Conservation (phyloP, 176 grass and related monocot species). For the Avena insularis region DNA sequence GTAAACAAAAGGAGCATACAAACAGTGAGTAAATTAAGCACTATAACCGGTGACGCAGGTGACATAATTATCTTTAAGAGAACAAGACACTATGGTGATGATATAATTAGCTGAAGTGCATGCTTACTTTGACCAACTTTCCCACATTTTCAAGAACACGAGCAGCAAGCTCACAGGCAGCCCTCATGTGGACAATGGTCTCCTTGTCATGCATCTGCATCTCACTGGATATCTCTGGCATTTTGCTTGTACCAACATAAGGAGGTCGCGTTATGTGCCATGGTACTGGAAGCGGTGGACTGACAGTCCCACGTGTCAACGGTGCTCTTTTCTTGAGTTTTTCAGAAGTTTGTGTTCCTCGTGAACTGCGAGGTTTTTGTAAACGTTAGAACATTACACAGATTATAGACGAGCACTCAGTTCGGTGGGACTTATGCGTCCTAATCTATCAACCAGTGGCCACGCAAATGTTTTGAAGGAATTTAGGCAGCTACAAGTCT, state of each 20-base stretch:
- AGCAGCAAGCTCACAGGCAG: slow-evolving; percentile 82
- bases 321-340: slow-evolving; percentile 64
- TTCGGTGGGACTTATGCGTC: background rate
- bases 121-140: slow-evolving; percentile 83
- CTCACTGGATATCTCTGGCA: slow-evolving; percentile 74
- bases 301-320: slow-evolving; percentile 69
- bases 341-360: slow-evolving; percentile 45
- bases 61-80: slow-evolving; percentile 19
- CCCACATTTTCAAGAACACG: slow-evolving; percentile 83
- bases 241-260: slow-evolving; percentile 60
- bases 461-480: background rate
- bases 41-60: background rate
- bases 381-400: slow-evolving; percentile 26
- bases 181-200: slow-evolving; percentile 76
- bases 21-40: background rate
- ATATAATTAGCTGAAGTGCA: background rate
- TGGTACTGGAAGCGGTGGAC: slow-evolving; percentile 72
- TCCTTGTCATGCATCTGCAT: slow-evolving; percentile 78
- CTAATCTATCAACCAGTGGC: background rate
- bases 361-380: slow-evolving; percentile 44
- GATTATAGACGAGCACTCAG: background rate
- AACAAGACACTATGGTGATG: background rate
- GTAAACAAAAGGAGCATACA: background rate
- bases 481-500: background rate
- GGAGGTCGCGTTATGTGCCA: slow-evolving; percentile 71